phyloP scores from a whole-genome alignment of 2,329 filamentous ascomycete species.

The Fusarium staphyleae region DNA sequence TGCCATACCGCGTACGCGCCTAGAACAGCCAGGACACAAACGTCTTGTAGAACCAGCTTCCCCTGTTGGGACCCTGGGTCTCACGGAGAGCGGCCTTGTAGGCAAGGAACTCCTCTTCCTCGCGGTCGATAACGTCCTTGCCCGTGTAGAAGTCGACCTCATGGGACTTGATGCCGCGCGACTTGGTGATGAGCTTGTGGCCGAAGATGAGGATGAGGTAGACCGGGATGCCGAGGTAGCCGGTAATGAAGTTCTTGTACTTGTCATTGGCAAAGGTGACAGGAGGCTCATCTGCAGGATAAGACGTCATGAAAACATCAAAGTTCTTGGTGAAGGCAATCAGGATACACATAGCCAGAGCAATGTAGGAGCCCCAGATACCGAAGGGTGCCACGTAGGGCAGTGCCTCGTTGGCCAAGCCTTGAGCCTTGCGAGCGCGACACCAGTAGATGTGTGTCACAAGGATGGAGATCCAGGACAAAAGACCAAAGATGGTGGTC shows the following conservation, averaged over 20 bases:
- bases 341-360: slow-evolving; percentile 73
- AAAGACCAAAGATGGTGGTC: slow-evolving; percentile 69
- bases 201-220: slow-evolving; percentile 74
- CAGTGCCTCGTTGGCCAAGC: slow-evolving; percentile 60
- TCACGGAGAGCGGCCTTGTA: slow-evolving; percentile 43
- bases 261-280: slow-evolving; percentile 61
- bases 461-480: slow-evolving; percentile 73
- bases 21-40: slow-evolving; percentile 51
- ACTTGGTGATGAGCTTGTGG: slow-evolving; percentile 66
- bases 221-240: slow-evolving; percentile 78
- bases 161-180: slow-evolving; percentile 61
- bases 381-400: slow-evolving; percentile 76
- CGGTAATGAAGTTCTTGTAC: slow-evolving; percentile 79
- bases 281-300: background rate
- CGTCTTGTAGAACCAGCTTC: slow-evolving; percentile 48
- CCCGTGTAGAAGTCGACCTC: slow-evolving; percentile 74
- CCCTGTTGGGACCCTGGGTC: slow-evolving; percentile 32
- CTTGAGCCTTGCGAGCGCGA: slow-evolving; percentile 66
- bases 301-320: slow-evolving; percentile 66
- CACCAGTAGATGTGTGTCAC: slow-evolving; percentile 73
- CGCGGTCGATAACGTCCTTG: slow-evolving; percentile 75
- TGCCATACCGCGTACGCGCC: background rate
- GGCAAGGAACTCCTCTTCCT: slow-evolving; percentile 73
- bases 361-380: slow-evolving; percentile 70
- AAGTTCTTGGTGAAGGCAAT: slow-evolving; percentile 87